Conservation (phyloP, 1,284 basidiomycete genomes). For the Pseudozyma sp. region DNA sequence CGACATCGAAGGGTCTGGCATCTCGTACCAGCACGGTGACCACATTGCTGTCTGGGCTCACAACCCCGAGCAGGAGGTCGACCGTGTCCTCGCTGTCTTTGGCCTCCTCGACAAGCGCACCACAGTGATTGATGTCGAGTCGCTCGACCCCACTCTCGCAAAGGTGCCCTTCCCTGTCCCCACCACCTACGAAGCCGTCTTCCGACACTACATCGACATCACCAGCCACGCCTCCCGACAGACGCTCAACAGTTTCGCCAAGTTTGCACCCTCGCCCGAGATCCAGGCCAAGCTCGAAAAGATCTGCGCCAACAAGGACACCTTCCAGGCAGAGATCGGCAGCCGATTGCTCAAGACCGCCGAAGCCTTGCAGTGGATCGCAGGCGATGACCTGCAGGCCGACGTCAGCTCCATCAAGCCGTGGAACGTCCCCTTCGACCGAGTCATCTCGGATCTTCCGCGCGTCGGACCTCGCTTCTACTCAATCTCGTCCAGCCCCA, state of each 20-base stretch:
- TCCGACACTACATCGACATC: slow-evolving; percentile 97
- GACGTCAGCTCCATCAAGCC: slow-evolving; percentile 77
- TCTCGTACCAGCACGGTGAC: slow-evolving; percentile 98
- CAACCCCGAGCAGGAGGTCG: slow-evolving; percentile 91
- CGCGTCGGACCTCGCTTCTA: slow-evolving; percentile 97
- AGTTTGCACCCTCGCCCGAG: slow-evolving; percentile 85
- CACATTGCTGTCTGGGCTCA: slow-evolving; percentile 97
- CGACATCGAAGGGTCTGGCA: slow-evolving; percentile 91
- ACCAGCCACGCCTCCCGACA: slow-evolving; percentile 92
- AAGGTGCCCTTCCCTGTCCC: slow-evolving; percentile 99
- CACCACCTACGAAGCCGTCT: slow-evolving; percentile 91
- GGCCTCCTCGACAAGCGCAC: slow-evolving; percentile 79
- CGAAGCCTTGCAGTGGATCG: slow-evolving; percentile 87
- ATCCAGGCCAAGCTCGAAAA: slow-evolving; percentile 80
- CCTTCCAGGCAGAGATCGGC: slow-evolving; percentile 80
- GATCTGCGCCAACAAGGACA: slow-evolving; percentile 87
- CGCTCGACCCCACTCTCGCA: slow-evolving; percentile 94
- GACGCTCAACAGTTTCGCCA: slow-evolving; percentile 84
- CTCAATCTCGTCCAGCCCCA: slow-evolving; percentile 97
- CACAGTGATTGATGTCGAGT: slow-evolving; percentile 85
- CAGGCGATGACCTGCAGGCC: slow-evolving; percentile 78
- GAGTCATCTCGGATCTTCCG: slow-evolving; percentile 89
- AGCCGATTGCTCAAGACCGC: slow-evolving; percentile 88
- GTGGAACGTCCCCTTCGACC: slow-evolving; percentile 97
- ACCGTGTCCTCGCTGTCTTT: slow-evolving; percentile 85